A percentile compares a stretch with the other conserved stretches of the same genome.
Conservation (phyloP, 306 rosid genomes). For the Acacia confusa region DNA sequence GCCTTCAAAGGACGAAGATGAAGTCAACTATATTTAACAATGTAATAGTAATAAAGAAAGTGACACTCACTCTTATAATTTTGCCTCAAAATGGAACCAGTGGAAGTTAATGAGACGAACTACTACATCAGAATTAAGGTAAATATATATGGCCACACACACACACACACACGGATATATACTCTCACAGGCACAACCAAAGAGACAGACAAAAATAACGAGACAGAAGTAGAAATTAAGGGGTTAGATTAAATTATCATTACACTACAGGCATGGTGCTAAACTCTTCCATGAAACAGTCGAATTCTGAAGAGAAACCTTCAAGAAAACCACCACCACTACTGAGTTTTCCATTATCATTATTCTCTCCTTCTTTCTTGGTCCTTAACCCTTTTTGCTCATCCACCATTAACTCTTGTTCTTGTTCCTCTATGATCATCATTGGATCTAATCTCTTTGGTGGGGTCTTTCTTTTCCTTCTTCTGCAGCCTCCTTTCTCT, state of each 20-base stretch:
- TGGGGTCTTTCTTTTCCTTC: slow-evolving; percentile 21
- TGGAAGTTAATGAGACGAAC: slow-evolving; percentile 21
- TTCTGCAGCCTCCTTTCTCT: slow-evolving; percentile 15
- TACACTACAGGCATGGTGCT: slow-evolving; percentile 33
- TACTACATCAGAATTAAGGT: not conserved
- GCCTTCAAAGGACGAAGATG: not conserved
- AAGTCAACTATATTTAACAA: not conserved
- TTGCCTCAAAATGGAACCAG: not conserved
- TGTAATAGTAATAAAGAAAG: not conserved
- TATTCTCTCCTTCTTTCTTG: slow-evolving; percentile 26
- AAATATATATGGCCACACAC: slow-evolving; percentile 8
- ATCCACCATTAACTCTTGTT: slow-evolving; percentile 26
- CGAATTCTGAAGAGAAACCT: slow-evolving; percentile 45
- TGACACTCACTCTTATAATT: not conserved
- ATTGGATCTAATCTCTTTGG: slow-evolving; percentile 18
- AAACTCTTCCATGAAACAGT: slow-evolving; percentile 48
- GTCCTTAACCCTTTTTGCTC: slow-evolving; percentile 31
- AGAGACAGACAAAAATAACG: not conserved
- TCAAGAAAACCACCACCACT: slow-evolving; percentile 41
- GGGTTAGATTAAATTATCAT: slow-evolving; percentile 1
- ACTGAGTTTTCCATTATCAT: not conserved
- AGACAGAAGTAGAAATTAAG: not conserved
- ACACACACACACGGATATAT: not conserved
- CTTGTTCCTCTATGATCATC: not conserved
- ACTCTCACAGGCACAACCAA: not conserved